These are phyloP conservation scores for Trametes coccinea DNA, from an alignment of 768 basidiomycete genomes.

Conservation along the genomic window DNA sequence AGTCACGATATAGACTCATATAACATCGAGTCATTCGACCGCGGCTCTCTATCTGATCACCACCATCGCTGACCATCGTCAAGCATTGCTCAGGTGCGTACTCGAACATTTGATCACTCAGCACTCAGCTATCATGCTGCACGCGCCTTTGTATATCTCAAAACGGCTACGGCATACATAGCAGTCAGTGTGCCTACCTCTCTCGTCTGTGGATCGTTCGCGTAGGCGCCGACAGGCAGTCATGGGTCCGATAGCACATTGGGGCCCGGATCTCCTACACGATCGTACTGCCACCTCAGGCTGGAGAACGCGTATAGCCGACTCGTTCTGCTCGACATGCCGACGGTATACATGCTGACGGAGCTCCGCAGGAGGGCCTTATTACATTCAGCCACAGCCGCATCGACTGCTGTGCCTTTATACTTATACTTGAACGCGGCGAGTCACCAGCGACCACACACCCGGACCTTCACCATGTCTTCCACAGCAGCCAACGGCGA, in stretches of 20 bases:
- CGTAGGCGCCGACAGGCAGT: background rate
- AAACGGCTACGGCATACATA: no score
- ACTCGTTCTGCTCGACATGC: background rate
- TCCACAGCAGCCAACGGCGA: conserved; percentile 8
- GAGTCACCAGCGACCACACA: background rate
- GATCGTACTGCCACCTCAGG: background rate
- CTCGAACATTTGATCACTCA: no score
- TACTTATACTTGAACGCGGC: no score
- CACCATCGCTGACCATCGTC: background rate
- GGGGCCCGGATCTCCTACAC: background rate
- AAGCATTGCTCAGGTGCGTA: background rate
- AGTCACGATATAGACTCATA: no score
- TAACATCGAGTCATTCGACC: background rate
- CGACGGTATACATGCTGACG: conserved; percentile 7
- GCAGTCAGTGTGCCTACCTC: no score
- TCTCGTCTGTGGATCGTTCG: no score
- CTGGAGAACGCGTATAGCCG: background rate
- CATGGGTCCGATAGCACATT: background rate
- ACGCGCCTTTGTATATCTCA: no score
- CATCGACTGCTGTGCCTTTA: background rate
- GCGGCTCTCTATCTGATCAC: conserved; percentile 3
- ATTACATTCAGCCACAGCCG: background rate
- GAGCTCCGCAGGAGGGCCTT: conserved; percentile 9
- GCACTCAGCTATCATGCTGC: no score
- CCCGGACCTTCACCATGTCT: background rate